Evolutionary conservation across 2,329 filamentous ascomycete genomes (phyloP), one percentile per base, ranked within the genome.

Genomic region (Colletotrichum sp.): DNA sequence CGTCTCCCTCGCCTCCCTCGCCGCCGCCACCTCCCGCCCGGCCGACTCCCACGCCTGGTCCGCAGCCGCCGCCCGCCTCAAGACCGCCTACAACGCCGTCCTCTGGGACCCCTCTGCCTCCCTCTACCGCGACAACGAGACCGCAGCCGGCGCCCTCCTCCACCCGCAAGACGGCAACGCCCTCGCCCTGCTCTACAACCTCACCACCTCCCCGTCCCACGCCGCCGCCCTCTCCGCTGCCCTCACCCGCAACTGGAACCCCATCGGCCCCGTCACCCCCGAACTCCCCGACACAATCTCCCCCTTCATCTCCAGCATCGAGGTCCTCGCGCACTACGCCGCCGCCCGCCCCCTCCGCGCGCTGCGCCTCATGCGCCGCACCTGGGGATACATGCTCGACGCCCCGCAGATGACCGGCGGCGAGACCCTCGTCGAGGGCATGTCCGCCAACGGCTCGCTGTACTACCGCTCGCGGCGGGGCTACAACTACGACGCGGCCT

Each of bases 131-230:
- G 88, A 89, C 79, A 90, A 90, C 77, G 86, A 86, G 57, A 81
- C 82, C 8, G 87, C 85, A 1, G 85, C 85, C 1, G 75, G 75
- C 15, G 63, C 68, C 16, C 72, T 72, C 6, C 83, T 91, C 2
- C 83, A 86, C 75, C 88, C 88, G 0, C 89, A 90, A 80, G 87
- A 89, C 69, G 88, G 87, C 18, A 89, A 89, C 77, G 85, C 85
- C 76, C 85, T 90, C 82, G 87, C 88, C 5, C 81, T 90, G 16
- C 67, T 80, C 34, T 83, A 79, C 74, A 78, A 78, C 60, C 78
- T 81, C 59, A 78, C 79, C 22, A 60, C 48, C 9, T 72, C 78
- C 12, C 8, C 66, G 7, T 44, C 71, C 12, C 78, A 79, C 44
- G 70, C 76, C n/a, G 68, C 73, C 9, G 8, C 75, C 44, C 52